phyloP scores from a whole-genome alignment of 2,329 filamentous ascomycete species.

The Penicillium sp. region DNA sequence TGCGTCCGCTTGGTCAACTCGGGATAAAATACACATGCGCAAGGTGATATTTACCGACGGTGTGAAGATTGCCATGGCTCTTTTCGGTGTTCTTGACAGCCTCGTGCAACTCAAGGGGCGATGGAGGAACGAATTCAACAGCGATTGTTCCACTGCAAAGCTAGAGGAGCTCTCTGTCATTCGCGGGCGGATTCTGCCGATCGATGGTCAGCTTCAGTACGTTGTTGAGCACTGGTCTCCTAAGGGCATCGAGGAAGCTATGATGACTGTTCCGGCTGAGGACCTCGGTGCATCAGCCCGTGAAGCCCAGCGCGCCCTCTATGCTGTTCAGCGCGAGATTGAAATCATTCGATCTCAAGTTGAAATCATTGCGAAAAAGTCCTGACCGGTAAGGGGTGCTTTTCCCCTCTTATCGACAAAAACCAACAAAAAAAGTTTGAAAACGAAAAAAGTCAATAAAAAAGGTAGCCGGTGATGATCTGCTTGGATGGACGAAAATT shows the following conservation, averaged over 20 bases:
- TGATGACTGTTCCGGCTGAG: neutral
- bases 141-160: neutral
- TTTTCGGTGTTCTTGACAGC: neutral
- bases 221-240: conserved; percentile 7
- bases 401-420: neutral
- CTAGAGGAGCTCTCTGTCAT: conserved; percentile 10
- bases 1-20: neutral
- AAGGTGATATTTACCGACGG: conserved; percentile 12
- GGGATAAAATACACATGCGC: conserved; percentile 7
- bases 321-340: conserved; percentile 6
- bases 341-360: neutral
- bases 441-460: neutral
- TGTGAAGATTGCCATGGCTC: conserved; percentile 1
- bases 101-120: conserved; percentile 1
- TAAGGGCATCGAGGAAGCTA: neutral
- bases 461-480: neutral
- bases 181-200: neutral
- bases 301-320: conserved; percentile 5
- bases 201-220: conserved; percentile 1
- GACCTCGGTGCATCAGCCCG: neutral
- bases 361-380: neutral
- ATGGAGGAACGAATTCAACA: conserved; percentile 4
- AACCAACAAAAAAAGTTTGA: neutral
- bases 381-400: neutral
- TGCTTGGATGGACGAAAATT: neutral